These are phyloP conservation scores for Aspergillus ustus DNA, from an alignment of 2,329 filamentous ascomycete genomes.

Conservation along the genomic window DNA sequence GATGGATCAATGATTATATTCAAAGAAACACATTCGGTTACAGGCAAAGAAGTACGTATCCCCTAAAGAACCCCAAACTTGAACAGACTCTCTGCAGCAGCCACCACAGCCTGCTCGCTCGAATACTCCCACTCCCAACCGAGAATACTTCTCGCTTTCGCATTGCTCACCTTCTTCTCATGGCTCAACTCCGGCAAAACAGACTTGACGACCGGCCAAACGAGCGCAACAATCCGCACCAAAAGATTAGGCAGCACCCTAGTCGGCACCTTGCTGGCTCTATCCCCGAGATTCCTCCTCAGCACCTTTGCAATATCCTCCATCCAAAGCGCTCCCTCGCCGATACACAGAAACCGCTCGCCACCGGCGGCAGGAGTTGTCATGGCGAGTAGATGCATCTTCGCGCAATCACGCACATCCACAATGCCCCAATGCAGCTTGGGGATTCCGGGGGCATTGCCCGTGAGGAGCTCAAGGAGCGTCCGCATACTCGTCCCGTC, in stretches of 20 bases:
- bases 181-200: neutral
- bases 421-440: neutral
- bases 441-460: neutral
- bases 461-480: neutral
- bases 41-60: neutral
- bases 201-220: neutral
- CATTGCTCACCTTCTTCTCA: neutral
- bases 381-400: neutral
- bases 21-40: neutral
- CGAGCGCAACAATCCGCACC: neutral
- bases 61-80: neutral
- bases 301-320: neutral
- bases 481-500: neutral
- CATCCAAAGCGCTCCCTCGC: neutral
- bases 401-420: conserved; percentile 2
- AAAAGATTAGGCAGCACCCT: neutral
- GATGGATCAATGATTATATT: too few relatives aligned
- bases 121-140: neutral
- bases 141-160: neutral
- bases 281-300: neutral
- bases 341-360: neutral
- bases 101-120: neutral
- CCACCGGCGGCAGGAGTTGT: neutral
- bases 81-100: neutral
- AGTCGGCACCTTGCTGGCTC: neutral